Percentiles rank a stretch among this genome's conserved stretches.
Conservation (phyloP, 371 early-diverging fungal species). For the Apophysomyces elegans region DNA sequence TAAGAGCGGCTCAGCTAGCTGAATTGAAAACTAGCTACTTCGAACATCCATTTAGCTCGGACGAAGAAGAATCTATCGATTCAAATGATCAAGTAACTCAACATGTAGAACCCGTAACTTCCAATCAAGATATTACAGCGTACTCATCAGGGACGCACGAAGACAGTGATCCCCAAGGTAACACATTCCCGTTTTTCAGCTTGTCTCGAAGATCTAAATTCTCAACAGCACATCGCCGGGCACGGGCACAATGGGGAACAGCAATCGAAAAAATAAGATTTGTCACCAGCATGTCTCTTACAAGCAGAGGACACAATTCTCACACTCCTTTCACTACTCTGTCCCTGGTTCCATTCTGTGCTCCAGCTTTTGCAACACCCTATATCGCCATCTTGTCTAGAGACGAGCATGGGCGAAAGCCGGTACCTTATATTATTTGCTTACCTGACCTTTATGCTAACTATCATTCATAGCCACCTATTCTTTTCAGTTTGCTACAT, state of each 20-base stretch:
- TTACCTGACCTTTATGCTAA: background rate
- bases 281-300: constrained; percentile 21
- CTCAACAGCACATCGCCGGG: constrained; percentile 13
- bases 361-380: constrained; percentile 30
- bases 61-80: constrained; percentile 19
- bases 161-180: constrained; percentile 17
- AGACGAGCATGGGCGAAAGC: constrained; percentile 40
- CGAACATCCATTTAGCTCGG: constrained; percentile 46
- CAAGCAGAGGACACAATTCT: constrained; percentile 13
- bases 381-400: constrained; percentile 30
- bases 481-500: constrained; percentile 41
- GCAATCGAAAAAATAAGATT: constrained; percentile 28
- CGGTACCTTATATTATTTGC: constrained; percentile 21
- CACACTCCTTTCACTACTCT: constrained; percentile 23
- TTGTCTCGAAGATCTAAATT: background rate
- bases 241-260: constrained; percentile 32
- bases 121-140: background rate
- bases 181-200: too few species aligned
- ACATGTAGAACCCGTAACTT: background rate
- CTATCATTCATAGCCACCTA: constrained; percentile 29
- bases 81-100: background rate
- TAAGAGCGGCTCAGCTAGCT: constrained; percentile 13
- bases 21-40: constrained; percentile 39
- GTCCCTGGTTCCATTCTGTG: constrained; percentile 36
- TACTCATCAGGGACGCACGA: background rate